Evolutionary conservation across 495 filamentous ascomycete species (phyloP).

Genomic region (Penicillium turbatum): DNA sequence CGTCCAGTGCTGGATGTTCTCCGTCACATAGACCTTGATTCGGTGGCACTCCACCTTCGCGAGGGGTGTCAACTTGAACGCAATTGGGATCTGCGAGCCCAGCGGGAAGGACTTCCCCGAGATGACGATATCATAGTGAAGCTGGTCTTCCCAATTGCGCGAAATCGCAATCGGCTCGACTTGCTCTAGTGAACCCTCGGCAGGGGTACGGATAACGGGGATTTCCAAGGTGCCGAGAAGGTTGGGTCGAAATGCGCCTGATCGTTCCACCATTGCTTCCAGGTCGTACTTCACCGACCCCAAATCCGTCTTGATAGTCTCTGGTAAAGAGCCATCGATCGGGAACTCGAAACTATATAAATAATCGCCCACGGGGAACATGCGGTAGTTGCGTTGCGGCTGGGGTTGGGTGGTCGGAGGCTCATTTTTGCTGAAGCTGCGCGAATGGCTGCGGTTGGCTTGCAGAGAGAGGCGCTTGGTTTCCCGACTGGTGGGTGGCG

Average conservation of each 20-base stretch:
- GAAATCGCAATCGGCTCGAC: slow-evolving; percentile 97
- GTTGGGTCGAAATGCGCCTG: slow-evolving; percentile 90
- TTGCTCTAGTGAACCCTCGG: slow-evolving; percentile 88
- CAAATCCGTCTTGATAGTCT: slow-evolving; percentile 86
- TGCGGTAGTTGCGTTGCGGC: slow-evolving; percentile 81
- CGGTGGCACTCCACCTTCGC: slow-evolving; percentile 96
- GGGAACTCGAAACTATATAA: slow-evolving; percentile 93
- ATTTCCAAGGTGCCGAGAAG: slow-evolving; percentile 82
- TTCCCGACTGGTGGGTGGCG: slow-evolving; percentile 45
- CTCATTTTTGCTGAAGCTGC: slow-evolving; percentile 84
- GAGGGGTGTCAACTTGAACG: slow-evolving; percentile 93
- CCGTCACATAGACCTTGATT: slow-evolving; percentile 91
- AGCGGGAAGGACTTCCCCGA: slow-evolving; percentile 97
- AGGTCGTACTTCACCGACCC: slow-evolving; percentile 87
- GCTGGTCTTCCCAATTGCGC: slow-evolving; percentile 94
- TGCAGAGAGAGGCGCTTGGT: slow-evolving; percentile 70
- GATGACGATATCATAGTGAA: slow-evolving; percentile 98
- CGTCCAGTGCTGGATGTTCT: slow-evolving; percentile 92
- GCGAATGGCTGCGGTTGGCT: slow-evolving; percentile 66
- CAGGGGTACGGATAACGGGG: slow-evolving; percentile 78
- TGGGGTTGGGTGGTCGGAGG: slow-evolving; percentile 53
- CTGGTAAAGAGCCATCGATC: slow-evolving; percentile 85
- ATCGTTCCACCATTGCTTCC: slow-evolving; percentile 81
- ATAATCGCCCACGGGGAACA: slow-evolving; percentile 87
- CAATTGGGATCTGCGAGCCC: slow-evolving; percentile 88